phyloP scores from a whole-genome alignment of 2,329 filamentous ascomycete species.

The Aspergillaceae sp. region DNA sequence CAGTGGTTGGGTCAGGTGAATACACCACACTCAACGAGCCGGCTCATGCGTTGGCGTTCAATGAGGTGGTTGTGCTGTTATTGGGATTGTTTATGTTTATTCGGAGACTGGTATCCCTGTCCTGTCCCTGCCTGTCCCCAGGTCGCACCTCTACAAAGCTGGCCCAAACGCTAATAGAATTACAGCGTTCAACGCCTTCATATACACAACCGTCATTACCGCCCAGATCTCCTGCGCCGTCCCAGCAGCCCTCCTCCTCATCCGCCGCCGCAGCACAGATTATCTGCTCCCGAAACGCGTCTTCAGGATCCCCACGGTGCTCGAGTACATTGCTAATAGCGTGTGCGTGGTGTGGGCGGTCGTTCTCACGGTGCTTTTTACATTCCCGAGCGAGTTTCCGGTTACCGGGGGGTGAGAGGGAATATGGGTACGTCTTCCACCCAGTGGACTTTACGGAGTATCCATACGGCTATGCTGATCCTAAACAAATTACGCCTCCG shows the following conservation, averaged over 20 bases:
- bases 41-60: slow-evolving; percentile 9
- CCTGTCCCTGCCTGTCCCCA: too few species aligned
- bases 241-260: slow-evolving; percentile 11
- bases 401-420: slow-evolving; percentile 6
- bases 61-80: slow-evolving; percentile 10
- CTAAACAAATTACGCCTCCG: slow-evolving; percentile 13
- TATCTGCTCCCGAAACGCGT: slow-evolving; percentile 10
- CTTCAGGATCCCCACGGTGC: slow-evolving; percentile 7
- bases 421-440: slow-evolving; percentile 16
- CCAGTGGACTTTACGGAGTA: too few species aligned
- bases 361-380: slow-evolving; percentile 13
- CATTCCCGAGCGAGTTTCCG: slow-evolving; percentile 11
- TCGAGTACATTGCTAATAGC: slow-evolving; percentile 10
- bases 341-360: slow-evolving; percentile 13
- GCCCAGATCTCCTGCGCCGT: slow-evolving; percentile 17
- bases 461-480: background rate
- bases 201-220: slow-evolving; percentile 14
- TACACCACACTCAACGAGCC: slow-evolving; percentile 7
- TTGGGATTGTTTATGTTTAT: slow-evolving; percentile 16
- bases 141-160: too few species aligned
- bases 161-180: background rate
- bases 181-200: slow-evolving; percentile 18
- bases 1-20: slow-evolving; percentile 7
- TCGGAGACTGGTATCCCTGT: slow-evolving; percentile 11
- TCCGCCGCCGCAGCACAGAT: slow-evolving; percentile 7